Conservation (phyloP, 495 filamentous ascomycete species). For the Daldinia bambusicola region DNA sequence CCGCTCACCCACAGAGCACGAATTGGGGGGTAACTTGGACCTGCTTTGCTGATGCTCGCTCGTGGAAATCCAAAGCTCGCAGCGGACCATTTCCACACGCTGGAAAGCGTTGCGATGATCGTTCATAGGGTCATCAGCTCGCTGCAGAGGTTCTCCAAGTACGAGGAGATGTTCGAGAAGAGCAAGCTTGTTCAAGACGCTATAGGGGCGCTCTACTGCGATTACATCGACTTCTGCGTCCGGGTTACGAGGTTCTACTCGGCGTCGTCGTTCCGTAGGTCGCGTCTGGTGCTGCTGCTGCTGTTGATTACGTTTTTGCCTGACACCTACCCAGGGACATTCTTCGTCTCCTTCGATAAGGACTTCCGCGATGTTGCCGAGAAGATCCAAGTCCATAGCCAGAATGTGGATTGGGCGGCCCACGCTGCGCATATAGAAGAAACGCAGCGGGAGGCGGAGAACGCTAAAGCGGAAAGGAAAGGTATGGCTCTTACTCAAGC, state of each 20-base stretch:
- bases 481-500: constrained; percentile 9
- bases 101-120: constrained; percentile 45
- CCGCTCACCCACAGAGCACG: neutral
- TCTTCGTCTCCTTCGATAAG: constrained; percentile 43
- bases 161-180: constrained; percentile 42
- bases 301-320: neutral
- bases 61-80: constrained; percentile 18
- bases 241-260: constrained; percentile 43
- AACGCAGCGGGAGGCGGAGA: constrained; percentile 32
- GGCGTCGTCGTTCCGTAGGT: constrained; percentile 35
- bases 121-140: constrained; percentile 43
- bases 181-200: constrained; percentile 42
- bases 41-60: constrained; percentile 15
- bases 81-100: constrained; percentile 43
- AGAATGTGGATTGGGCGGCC: constrained; percentile 37
- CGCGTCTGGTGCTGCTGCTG: no score
- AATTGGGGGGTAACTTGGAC: no score
- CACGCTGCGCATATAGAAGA: constrained; percentile 36
- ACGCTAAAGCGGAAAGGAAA: constrained; percentile 28
- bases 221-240: constrained; percentile 46
- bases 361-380: constrained; percentile 30
- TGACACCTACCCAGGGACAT: constrained; percentile 12
- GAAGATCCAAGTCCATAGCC: constrained; percentile 32
- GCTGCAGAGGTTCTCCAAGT: constrained; percentile 44
- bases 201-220: constrained; percentile 43